phyloP scores from a whole-genome alignment of 805 yeast species.

The Pichia insulana region DNA sequence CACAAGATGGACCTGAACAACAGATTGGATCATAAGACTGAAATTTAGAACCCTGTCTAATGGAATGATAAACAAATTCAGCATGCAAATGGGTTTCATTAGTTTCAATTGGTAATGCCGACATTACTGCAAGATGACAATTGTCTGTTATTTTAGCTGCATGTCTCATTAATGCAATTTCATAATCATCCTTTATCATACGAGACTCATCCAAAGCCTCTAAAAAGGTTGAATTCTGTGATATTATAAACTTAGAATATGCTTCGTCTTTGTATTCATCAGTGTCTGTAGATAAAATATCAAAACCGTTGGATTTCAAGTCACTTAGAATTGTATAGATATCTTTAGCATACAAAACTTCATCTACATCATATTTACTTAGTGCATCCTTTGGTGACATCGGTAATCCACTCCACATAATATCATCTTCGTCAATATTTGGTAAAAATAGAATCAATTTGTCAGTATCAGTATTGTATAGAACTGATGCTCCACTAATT shows the following conservation, averaged over 20 bases:
- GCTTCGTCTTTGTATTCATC: constrained; percentile 34
- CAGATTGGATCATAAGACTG: constrained; percentile 94
- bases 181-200: constrained; percentile 75
- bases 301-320: constrained; percentile 21
- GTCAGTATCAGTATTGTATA: constrained; percentile 46
- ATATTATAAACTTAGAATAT: constrained; percentile 31
- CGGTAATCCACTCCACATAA: constrained; percentile 96
- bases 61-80: constrained; percentile 86
- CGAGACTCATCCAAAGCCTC: constrained; percentile 84
- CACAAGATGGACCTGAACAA: constrained; percentile 86
- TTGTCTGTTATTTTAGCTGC: constrained; percentile 84
- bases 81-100: constrained; percentile 93
- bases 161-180: constrained; percentile 63
- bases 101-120: constrained; percentile 77
- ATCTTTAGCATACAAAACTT: constrained; percentile 54
- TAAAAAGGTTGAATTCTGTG: constrained; percentile 41
- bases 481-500: constrained; percentile 65
- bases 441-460: constrained; percentile 71
- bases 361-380: constrained; percentile 69
- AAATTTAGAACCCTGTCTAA: constrained; percentile 85
- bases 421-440: constrained; percentile 75
- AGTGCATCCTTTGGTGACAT: constrained; percentile 55
- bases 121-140: constrained; percentile 87
- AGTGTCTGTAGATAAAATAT: constrained; percentile 47
- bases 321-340: constrained; percentile 31